These are phyloP conservation scores for Cladosporium sp. DNA, from an alignment of 2,329 filamentous ascomycete genomes.

Conservation along the genomic window DNA sequence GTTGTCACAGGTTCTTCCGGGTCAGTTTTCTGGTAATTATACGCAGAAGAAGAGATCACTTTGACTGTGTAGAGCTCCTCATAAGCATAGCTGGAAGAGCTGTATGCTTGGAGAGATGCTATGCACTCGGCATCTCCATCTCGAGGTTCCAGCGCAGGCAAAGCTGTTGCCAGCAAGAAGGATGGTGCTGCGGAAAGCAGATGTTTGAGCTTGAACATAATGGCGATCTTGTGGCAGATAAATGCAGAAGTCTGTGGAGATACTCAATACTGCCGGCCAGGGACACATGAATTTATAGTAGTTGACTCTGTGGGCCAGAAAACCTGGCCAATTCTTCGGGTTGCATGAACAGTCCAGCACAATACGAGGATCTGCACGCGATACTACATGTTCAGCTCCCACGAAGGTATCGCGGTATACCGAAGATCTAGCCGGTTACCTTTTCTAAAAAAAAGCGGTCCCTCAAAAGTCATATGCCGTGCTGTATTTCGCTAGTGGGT, in stretches of 20 bases:
- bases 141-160: conserved; percentile 3
- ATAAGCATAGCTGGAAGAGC: conserved; percentile 5
- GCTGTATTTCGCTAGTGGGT: background rate
- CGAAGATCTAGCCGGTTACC: background rate
- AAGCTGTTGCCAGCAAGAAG: background rate
- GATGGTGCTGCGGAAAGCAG: background rate
- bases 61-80: background rate
- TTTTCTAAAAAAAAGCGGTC: background rate
- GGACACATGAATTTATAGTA: background rate
- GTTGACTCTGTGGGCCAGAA: background rate
- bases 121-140: conserved; percentile 13
- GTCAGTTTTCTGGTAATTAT: background rate
- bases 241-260: background rate
- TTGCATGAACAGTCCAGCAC: background rate
- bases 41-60: background rate
- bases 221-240: background rate
- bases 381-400: background rate
- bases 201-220: background rate
- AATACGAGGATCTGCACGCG: background rate
- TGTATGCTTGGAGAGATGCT: background rate
- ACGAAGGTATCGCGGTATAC: background rate
- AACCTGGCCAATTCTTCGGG: background rate
- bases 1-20: background rate
- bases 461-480: background rate
- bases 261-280: background rate